A percentile compares a stretch with the other conserved stretches of the same genome.
Evolutionary conservation across 805 yeast genomes (phyloP).

Genomic region (Wickerhamomyces queroliae): DNA sequence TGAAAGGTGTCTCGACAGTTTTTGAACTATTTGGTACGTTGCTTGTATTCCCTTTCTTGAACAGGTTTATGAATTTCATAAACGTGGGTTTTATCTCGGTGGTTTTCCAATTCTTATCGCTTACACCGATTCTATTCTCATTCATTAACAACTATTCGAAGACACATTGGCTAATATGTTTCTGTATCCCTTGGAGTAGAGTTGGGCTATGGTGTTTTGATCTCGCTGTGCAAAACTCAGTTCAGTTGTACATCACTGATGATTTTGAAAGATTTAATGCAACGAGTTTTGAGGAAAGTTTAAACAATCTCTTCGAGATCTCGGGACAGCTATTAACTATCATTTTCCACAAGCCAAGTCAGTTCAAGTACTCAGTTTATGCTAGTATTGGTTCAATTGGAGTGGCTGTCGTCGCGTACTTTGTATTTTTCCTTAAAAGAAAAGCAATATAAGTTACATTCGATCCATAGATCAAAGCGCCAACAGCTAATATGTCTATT

Average conservation of each 20-base stretch:
- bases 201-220: conserved; percentile 38
- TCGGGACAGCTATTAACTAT: conserved; percentile 24
- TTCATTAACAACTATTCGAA: conserved; percentile 8
- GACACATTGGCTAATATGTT: conserved; percentile 17
- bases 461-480: background rate
- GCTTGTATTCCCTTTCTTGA: conserved; percentile 24
- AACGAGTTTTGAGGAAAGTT: conserved; percentile 28
- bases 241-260: conserved; percentile 28
- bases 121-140: conserved; percentile 20
- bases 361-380: conserved; percentile 24
- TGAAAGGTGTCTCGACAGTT: conserved; percentile 26
- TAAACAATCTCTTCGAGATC: conserved; percentile 26
- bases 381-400: conserved; percentile 12
- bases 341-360: conserved; percentile 23
- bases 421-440: conserved; percentile 4
- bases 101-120: conserved; percentile 23
- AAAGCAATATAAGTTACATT: background rate
- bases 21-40: conserved; percentile 29
- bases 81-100: conserved; percentile 26
- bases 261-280: conserved; percentile 25
- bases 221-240: conserved; percentile 26
- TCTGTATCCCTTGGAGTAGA: conserved; percentile 26
- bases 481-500: too few relatives aligned
- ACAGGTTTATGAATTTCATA: conserved; percentile 21
- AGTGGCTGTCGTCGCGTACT: conserved; percentile 1